Percentiles rank a stretch among this genome's conserved stretches.
Conservation (phyloP, 345 rosid species). For the Eucalyptus cloeziana region DNA sequence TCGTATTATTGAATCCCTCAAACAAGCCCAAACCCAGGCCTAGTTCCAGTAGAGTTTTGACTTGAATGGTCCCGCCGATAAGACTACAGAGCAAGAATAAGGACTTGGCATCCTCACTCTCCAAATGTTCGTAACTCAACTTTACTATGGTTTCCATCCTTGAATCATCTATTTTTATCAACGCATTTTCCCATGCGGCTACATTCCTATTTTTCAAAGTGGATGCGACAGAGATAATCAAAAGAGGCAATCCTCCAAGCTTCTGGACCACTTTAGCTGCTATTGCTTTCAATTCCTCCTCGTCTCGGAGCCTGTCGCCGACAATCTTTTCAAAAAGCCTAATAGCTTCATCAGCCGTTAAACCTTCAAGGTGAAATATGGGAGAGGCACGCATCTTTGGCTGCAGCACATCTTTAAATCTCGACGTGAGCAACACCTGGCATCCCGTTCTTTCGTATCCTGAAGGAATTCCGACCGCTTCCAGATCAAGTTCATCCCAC, state of each 20-base stretch:
- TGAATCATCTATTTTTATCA: fast-evolving
- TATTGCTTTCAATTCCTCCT: fast-evolving
- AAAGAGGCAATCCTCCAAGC: background rate
- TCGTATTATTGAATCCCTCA: fast-evolving
- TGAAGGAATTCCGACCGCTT: background rate
- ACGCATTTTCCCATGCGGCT: fast-evolving
- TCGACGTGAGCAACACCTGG: background rate
- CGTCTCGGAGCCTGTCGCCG: fast-evolving
- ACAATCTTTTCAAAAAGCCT: background rate
- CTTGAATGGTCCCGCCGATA: too few relatives aligned
- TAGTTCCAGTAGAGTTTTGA: fast-evolving
- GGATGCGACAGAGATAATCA: fast-evolving
- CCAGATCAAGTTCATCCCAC: fast-evolving
- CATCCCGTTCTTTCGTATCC: fast-evolving
- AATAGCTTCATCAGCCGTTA: fast-evolving
- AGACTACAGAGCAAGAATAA: too few relatives aligned
- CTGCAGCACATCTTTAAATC: fast-evolving
- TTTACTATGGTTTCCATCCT: too few relatives aligned
- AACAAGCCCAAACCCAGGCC: fast-evolving
- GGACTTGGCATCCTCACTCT: fast-evolving
- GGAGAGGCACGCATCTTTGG: background rate
- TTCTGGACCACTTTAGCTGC: fast-evolving
- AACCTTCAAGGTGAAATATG: fast-evolving
- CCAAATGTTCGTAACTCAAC: fast-evolving
- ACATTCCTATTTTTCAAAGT: fast-evolving